phyloP scores from a whole-genome alignment of 139 green algal species.

The Tetradesmus lagerheimii region DNA sequence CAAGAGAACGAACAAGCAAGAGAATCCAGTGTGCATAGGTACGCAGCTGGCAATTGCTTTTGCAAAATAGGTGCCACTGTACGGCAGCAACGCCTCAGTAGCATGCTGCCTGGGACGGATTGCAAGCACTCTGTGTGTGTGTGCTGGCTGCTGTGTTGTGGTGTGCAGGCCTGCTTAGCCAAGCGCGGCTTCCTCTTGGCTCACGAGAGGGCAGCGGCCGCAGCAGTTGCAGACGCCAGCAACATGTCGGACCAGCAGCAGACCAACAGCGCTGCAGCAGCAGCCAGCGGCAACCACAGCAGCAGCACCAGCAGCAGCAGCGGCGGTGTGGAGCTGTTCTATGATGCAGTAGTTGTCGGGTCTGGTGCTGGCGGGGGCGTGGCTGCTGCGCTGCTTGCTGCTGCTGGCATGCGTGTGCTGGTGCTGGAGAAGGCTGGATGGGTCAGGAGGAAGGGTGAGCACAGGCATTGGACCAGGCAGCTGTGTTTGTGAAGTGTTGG shows the following conservation, averaged over 20 bases:
- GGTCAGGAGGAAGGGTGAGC: conserved; percentile 37
- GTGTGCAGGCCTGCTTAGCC: conserved; percentile 10
- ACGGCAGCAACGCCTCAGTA: neutral
- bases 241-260: neutral
- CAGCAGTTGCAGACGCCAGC: neutral
- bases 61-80: neutral
- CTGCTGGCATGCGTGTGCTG: conserved; percentile 62
- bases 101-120: too few species aligned
- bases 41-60: too few species aligned
- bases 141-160: neutral
- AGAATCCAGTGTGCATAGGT: too few species aligned
- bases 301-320: neutral
- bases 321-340: conserved; percentile 50
- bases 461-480: too few species aligned
- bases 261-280: neutral
- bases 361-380: conserved; percentile 72
- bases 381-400: conserved; percentile 61
- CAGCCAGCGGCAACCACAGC: conserved; percentile 9
- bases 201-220: neutral
- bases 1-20: too few species aligned
- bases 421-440: conserved; percentile 80
- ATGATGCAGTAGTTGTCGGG: conserved; percentile 76
- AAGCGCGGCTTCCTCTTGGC: neutral
- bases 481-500: too few species aligned
- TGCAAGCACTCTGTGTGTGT: neutral